Conservation (phyloP, 805 yeast genomes). For the Teunomyces tritomae region DNA sequence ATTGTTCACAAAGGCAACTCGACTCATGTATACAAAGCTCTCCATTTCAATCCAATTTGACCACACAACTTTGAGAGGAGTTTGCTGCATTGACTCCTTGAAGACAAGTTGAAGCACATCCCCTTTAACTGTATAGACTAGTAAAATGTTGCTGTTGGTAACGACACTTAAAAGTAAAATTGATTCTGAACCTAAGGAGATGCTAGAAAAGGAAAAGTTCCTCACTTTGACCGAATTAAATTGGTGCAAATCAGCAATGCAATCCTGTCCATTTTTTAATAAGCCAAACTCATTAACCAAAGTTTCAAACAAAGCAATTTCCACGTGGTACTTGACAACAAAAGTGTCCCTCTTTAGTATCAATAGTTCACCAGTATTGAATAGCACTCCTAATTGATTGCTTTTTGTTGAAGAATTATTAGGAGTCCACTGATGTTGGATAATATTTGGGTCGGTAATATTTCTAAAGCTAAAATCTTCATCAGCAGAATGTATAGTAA, state of each 20-base stretch:
- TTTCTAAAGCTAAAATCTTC: constrained; percentile 28
- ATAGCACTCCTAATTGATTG: constrained; percentile 31
- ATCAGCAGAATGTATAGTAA: constrained; percentile 24
- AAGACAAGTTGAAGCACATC: background rate
- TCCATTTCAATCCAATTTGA: constrained; percentile 4
- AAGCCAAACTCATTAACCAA: constrained; percentile 22
- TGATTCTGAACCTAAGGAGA: constrained; percentile 6
- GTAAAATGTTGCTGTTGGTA: constrained; percentile 15
- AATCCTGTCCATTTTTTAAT: constrained; percentile 16
- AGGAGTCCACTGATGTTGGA: constrained; percentile 35
- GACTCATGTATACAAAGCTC: background rate
- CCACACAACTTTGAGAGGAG: constrained; percentile 16
- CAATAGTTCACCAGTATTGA: constrained; percentile 38
- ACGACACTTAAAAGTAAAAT: constrained; percentile 8
- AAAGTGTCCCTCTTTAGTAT: constrained; percentile 26
- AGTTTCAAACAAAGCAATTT: constrained; percentile 24
- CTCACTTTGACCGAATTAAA: constrained; percentile 22
- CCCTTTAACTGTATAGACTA: constrained; percentile 12
- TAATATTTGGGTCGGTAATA: constrained; percentile 32
- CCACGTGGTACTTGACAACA: constrained; percentile 21
- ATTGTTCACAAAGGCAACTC: constrained; percentile 10
- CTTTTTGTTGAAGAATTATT: constrained; percentile 21
- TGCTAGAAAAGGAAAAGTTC: constrained; percentile 24
- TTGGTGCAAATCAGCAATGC: constrained; percentile 19
- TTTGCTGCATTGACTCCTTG: background rate